Evolutionary conservation across 768 basidiomycete genomes (phyloP), one percentile per base, ranked within the genome.

Genomic region (Solioccasus polychromus): DNA sequence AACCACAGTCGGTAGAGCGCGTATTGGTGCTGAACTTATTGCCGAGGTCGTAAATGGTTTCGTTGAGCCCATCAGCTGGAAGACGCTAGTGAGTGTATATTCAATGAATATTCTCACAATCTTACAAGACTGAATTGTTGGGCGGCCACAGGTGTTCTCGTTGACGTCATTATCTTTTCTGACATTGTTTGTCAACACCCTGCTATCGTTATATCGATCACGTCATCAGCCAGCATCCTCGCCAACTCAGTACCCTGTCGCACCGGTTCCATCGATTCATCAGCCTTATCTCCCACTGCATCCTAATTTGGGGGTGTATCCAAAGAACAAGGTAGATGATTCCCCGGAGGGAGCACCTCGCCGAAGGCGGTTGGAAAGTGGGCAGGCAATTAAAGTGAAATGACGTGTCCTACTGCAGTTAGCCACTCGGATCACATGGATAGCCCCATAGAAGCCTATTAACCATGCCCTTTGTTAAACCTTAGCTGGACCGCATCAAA

Each of bases 11-110:
- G 92, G 92, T 2, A 87, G 92, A 47, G 90, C 92, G 48, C 83
- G 80, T 57, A 86, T 99, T 53, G 84, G 88, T 35, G 93, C 94
- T 46, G 92, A 97, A 73, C 82, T 96, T 46, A 85, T 98, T 66
- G 95, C 92, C 42, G 94, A 96, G 61, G 88, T 97, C 35, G 84
- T 97, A 51, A 96, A 97, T 63, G 84, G 91, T 1, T 99, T 99
- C 61, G 89, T 98, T 12, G 95, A 99, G 61, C 88, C 88, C 39
- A 94, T 99, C 68, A 92, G 88, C 64, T 97, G 93, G 92, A 96
- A 94, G 71, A 93, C 93, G 11, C 70, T 97, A 66, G 95, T 91
- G 51, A 67, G 88, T 69, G 23, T 11, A 34, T 44, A 38, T 35
- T 3, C 36, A 58, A 42, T 38, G 35, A 39, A 43, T 31, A 9